Evolutionary conservation across 345 rosid genomes (phyloP).

Genomic region (Firmiana major): DNA sequence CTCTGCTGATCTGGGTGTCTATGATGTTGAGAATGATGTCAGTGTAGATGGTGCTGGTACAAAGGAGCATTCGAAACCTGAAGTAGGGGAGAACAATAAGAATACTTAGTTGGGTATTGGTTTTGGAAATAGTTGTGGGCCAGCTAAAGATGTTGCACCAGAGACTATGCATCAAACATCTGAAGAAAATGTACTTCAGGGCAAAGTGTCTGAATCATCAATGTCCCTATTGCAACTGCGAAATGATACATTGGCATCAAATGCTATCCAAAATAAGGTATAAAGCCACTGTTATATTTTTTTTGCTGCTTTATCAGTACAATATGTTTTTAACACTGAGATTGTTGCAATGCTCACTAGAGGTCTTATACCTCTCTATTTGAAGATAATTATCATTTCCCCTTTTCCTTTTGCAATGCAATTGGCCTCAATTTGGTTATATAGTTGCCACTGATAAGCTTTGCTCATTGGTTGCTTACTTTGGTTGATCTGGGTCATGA

Average conservation of each 20-base stretch:
- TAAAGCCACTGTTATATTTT: neutral
- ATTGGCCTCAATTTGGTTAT: neutral
- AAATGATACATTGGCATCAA: constrained; percentile 8
- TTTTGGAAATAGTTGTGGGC: constrained; percentile 16
- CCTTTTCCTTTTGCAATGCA: neutral
- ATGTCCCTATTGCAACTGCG: constrained; percentile 21
- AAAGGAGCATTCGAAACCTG: constrained; percentile 11
- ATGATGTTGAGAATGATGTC: constrained; percentile 18
- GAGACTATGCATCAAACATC: constrained; percentile 15
- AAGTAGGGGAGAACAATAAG: constrained; percentile 12
- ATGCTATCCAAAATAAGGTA: constrained; percentile 29
- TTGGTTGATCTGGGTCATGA: neutral
- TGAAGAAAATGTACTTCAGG: constrained; percentile 20
- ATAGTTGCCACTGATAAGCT: neutral
- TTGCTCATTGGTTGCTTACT: neutral
- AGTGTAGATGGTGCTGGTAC: constrained; percentile 7
- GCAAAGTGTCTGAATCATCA: constrained; percentile 24
- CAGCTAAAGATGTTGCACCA: constrained; percentile 8
- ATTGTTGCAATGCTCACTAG: neutral
- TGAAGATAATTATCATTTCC: neutral
- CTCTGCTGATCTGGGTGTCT: constrained; percentile 3
- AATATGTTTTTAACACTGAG: neutral
- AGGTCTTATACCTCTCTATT: neutral
- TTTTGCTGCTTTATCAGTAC: neutral
- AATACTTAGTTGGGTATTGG: constrained; percentile 26